These are phyloP conservation scores for Ophiocordyceps camponoti-rufipedis DNA, from an alignment of 2,329 filamentous ascomycete species.

Conservation along the genomic window DNA sequence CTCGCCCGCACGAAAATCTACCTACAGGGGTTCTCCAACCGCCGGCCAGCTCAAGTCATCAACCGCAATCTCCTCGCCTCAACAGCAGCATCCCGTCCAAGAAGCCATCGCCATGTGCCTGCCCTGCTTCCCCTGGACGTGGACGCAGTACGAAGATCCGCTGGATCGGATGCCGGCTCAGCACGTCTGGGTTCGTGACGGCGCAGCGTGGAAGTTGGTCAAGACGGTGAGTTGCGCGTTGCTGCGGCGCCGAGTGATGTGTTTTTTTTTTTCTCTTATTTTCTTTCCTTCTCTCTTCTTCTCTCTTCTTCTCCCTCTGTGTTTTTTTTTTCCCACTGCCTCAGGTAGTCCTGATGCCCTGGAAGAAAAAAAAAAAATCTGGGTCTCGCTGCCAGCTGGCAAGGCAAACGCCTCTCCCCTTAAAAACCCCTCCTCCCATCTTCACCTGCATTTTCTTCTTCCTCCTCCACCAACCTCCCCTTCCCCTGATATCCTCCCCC, in stretches of 20 bases:
- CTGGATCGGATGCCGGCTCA: conserved; percentile 19
- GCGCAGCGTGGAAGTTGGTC: conserved; percentile 17
- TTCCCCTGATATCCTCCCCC: not conserved
- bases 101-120: conserved; percentile 25
- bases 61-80: too few species aligned
- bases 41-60: too few species aligned
- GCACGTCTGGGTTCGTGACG: conserved; percentile 22
- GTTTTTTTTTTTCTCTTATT: too few species aligned
- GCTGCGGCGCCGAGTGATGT: too few species aligned
- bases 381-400: not conserved
- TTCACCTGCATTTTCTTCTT: not conserved
- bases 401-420: not conserved
- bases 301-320: too few species aligned
- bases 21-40: too few species aligned
- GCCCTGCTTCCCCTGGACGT: conserved; percentile 32
- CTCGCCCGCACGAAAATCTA: too few species aligned
- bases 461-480: not conserved
- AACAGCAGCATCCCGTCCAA: too few species aligned
- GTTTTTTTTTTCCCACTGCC: too few species aligned
- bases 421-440: not conserved
- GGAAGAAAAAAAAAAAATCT: too few species aligned
- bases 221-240: conserved; percentile 16
- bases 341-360: too few species aligned
- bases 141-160: conserved; percentile 25
- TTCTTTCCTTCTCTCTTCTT: too few species aligned